phyloP scores from a whole-genome alignment of 352 stramenopile genomes.

The Halophytophthora batemanensis region DNA sequence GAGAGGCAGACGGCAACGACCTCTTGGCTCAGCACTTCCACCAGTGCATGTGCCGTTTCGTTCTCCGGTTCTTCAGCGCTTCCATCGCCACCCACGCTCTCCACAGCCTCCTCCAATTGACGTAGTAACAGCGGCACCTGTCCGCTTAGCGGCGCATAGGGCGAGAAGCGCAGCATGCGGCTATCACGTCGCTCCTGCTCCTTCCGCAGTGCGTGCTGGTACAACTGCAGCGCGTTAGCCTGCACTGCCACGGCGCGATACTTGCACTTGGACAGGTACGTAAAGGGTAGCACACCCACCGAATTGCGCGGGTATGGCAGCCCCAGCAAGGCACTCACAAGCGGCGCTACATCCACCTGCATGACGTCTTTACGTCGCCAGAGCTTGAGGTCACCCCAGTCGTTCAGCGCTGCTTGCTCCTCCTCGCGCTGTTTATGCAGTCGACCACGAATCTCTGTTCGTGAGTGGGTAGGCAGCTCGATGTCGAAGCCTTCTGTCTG shows the following conservation, averaged over 20 bases:
- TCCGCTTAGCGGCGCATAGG: conserved; percentile 45
- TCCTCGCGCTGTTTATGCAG: no score
- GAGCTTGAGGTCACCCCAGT: no score
- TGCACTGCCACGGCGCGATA: conserved; percentile 69
- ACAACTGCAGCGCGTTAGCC: conserved; percentile 73
- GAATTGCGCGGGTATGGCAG: conserved; percentile 82
- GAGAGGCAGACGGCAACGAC: conserved; percentile 72
- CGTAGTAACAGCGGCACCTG: conserved; percentile 25
- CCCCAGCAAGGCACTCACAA: conserved; percentile 68
- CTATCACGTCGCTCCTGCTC: conserved; percentile 55
- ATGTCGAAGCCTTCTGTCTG: conserved; percentile 32
- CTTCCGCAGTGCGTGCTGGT: conserved; percentile 61
- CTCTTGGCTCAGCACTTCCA: conserved; percentile 55
- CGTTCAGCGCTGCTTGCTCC: no score
- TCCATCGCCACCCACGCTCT: no score
- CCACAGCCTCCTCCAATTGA: conserved; percentile 20
- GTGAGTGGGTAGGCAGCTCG: conserved; percentile 69
- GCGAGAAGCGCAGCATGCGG: conserved; percentile 61
- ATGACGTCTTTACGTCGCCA: conserved; percentile 81
- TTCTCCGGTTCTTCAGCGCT: conserved; percentile 19
- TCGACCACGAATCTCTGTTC: conserved; percentile 51
- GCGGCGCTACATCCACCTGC: conserved; percentile 76
- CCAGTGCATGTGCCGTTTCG: conserved; percentile 8
- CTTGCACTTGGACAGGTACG: conserved; percentile 48
- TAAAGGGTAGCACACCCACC: conserved; percentile 72